phyloP scores from a whole-genome alignment of 805 yeast species.

The Komagataella phaffii region DNA sequence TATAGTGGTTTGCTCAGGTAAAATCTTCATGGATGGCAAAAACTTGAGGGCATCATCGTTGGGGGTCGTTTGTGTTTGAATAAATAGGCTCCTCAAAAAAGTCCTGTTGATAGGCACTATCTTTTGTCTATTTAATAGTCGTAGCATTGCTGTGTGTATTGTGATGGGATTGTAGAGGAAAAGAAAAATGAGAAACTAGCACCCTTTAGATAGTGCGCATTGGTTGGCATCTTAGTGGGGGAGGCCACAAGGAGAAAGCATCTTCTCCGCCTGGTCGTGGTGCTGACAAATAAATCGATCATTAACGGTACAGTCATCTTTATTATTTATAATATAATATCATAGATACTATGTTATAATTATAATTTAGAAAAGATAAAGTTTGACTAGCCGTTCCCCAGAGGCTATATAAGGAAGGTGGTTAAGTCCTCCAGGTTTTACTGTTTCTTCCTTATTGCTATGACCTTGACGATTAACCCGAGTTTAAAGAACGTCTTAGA shows the following conservation, averaged over 20 bases:
- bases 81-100: slow-evolving; percentile 27
- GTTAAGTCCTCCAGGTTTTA: background rate
- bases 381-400: background rate
- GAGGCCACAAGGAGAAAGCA: background rate
- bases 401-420: background rate
- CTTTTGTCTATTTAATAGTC: background rate
- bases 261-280: background rate
- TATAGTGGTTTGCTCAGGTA: slow-evolving; percentile 50
- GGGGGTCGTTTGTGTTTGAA: slow-evolving; percentile 79
- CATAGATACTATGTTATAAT: too few relatives aligned
- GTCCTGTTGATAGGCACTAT: background rate
- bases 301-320: background rate
- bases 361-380: too few relatives aligned
- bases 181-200: background rate
- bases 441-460: background rate
- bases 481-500: background rate
- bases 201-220: background rate
- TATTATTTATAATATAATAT: too few relatives aligned
- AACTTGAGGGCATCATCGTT: slow-evolving; percentile 80
- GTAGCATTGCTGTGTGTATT: background rate
- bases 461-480: background rate
- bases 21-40: slow-evolving; percentile 57
- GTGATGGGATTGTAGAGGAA: background rate
- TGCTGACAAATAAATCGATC: background rate
- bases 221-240: background rate